Percentiles rank a stretch among this genome's conserved stretches.
Conservation (phyloP, 78 protist species). For the Chrysochromulina parva region DNA sequence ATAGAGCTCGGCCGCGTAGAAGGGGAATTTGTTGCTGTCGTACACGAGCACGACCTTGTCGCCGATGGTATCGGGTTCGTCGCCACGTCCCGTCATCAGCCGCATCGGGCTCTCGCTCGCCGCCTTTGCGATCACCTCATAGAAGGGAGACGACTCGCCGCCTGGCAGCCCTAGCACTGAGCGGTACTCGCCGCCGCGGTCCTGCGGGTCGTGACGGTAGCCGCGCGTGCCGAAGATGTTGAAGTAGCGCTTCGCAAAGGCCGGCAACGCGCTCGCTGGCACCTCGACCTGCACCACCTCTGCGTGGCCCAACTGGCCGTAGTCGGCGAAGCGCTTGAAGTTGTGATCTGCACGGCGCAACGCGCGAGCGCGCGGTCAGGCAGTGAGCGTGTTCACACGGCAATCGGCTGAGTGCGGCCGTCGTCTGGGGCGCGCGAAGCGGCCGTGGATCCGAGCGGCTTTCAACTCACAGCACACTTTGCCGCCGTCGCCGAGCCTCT, state of each 20-base stretch:
- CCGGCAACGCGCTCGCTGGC: not conserved
- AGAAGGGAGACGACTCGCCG: not conserved
- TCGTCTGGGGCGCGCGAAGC: not conserved
- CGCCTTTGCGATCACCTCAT: not conserved
- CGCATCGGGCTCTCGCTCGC: not conserved
- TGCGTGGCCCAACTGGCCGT: slow-evolving; percentile 19
- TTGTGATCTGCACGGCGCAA: not conserved
- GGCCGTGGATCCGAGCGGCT: not conserved
- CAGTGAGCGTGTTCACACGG: not conserved
- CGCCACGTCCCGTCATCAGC: not conserved
- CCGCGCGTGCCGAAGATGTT: not conserved
- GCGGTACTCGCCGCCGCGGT: slow-evolving; percentile 1
- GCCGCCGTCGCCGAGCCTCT: not conserved
- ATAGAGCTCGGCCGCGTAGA: slow-evolving; percentile 17
- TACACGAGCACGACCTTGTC: not conserved
- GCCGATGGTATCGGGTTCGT: not conserved
- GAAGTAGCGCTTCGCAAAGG: not conserved
- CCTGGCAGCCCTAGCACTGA: not conserved
- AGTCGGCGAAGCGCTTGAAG: not conserved
- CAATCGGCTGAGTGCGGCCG: not conserved
- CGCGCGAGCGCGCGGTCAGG: too few species aligned
- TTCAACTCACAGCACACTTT: not conserved
- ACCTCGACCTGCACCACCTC: not conserved
- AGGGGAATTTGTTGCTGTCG: not conserved
- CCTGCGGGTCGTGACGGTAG: slow-evolving; percentile 28